These are phyloP conservation scores for Fraxinus albicans DNA, from an alignment of 305 asterid species.

Conservation along the genomic window DNA sequence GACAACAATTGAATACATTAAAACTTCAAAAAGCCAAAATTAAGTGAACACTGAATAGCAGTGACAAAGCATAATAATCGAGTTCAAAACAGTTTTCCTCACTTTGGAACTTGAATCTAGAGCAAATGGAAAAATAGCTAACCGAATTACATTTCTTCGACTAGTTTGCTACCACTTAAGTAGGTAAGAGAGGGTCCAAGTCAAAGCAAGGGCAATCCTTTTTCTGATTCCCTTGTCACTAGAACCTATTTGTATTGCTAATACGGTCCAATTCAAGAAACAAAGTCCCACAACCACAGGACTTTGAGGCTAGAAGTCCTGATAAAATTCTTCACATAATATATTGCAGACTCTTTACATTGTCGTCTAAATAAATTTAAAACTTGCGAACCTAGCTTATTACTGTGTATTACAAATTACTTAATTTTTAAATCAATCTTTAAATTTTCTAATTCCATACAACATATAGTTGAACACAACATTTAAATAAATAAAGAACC, in stretches of 20 bases:
- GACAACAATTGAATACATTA: background rate
- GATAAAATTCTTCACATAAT: background rate
- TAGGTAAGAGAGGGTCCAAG: slow-evolving; percentile 2
- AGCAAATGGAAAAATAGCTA: background rate
- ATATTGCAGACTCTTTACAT: background rate
- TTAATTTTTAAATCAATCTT: background rate
- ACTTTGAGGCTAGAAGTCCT: background rate
- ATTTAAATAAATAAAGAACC: background rate
- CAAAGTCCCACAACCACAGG: background rate
- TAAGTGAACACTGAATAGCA: slow-evolving; percentile 8
- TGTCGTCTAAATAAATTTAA: background rate
- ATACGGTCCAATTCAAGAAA: slow-evolving; percentile 17
- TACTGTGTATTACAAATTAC: background rate
- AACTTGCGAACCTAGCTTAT: background rate
- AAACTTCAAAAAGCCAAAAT: background rate
- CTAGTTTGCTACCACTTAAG: background rate
- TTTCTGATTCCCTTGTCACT: background rate
- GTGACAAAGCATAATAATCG: background rate
- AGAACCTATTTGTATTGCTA: background rate
- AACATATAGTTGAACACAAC: background rate
- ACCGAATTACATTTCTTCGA: background rate
- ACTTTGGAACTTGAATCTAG: background rate
- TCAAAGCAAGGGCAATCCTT: background rate
- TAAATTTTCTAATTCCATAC: background rate
- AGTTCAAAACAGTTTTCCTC: background rate